Conservation (phyloP, 352 stramenopile genomes). For the Phytophthora hibernalis region DNA sequence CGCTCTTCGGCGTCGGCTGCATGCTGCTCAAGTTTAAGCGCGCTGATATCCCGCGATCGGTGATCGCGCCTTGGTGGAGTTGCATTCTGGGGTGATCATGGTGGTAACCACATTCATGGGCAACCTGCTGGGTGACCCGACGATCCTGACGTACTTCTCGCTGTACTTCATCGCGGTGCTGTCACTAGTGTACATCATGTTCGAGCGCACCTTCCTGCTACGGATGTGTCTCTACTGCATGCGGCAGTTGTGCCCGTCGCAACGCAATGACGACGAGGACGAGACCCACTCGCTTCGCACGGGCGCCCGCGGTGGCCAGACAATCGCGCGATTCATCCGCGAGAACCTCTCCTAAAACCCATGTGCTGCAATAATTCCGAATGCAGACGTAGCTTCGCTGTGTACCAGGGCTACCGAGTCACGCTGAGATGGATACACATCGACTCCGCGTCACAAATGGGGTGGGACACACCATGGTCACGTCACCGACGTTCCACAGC, state of each 20-base stretch:
- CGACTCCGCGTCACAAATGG: no score
- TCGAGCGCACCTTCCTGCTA: conserved; percentile 89
- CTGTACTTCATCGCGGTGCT: conserved; percentile 89
- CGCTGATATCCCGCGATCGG: conserved; percentile 84
- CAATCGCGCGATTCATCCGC: conserved; percentile 84
- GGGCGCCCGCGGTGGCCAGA: conserved; percentile 83
- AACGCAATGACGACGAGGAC: conserved; percentile 40
- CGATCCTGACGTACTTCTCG: conserved; percentile 89
- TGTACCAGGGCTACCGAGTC: no score
- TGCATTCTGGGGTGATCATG: conserved; percentile 81
- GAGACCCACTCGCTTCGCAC: conserved; percentile 72
- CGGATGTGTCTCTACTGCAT: conserved; percentile 84
- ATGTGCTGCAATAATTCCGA: no score
- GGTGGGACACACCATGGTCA: no score
- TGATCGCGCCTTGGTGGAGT: conserved; percentile 91
- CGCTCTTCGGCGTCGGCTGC: conserved; percentile 92
- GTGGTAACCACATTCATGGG: conserved; percentile 88
- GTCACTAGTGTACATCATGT: conserved; percentile 88
- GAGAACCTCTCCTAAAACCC: no score
- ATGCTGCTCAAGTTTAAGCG: conserved; percentile 97
- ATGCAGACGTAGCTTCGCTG: no score
- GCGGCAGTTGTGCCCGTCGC: conserved; percentile 79
- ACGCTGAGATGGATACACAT: no score
- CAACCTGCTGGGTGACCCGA: conserved; percentile 87
- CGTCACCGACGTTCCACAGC: no score